Base-by-base conservation (phyloP, 768 basidiomycete species). In the Boletus insuetus region DNA sequence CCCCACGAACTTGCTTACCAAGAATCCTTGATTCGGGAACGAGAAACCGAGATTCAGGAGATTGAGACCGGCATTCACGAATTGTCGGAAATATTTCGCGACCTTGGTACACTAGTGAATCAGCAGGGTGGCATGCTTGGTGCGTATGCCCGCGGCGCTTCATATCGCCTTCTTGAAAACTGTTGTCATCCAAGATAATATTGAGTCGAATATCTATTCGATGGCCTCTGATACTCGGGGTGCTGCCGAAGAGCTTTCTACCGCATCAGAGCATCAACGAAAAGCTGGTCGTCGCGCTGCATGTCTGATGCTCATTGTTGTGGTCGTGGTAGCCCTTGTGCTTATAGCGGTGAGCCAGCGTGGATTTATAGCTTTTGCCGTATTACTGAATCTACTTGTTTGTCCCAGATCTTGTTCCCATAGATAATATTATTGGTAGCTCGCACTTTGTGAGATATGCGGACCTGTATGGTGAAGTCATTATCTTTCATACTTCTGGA, bases 51-150 rank as follows among this genome's bases (percentile, higher is more conserved):
- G 65, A 98, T 98, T 51, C 84, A 90, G 48, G 94, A 98, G 68
- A 99, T 99, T 49, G 97, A 99, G 72, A 86, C 84, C 8, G 96
- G 97, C 8, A 98, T 99, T 52, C 93, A 96, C 65, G 96, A 99
- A 71, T 74, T 99, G 44, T 83, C 91, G 26, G 93, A 98, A 72
- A 98, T 99, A 66, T 98, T 99, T 79, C 84, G 91, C 47, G 95
- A 98, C 73, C 75, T 99, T 44, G 96, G 95, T 42, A 95, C 94
- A 16, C 79, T 99, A 44, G 95, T 99, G 2, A 84, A 86, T 55
- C 92, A 98, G 68, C 97, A 99, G 70, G 95, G 95, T 13, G 83
- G 84, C 48, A 92, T 98, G 90, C 76, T 99, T 49, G 95, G 96
- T 96, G 60, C 49, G 87, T 75, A 20, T 13, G 7, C 22, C 11